Evolutionary conservation across 345 rosid genomes (phyloP), one percentile per base, ranked within the genome.

Genomic region (Salix suchowensis): DNA sequence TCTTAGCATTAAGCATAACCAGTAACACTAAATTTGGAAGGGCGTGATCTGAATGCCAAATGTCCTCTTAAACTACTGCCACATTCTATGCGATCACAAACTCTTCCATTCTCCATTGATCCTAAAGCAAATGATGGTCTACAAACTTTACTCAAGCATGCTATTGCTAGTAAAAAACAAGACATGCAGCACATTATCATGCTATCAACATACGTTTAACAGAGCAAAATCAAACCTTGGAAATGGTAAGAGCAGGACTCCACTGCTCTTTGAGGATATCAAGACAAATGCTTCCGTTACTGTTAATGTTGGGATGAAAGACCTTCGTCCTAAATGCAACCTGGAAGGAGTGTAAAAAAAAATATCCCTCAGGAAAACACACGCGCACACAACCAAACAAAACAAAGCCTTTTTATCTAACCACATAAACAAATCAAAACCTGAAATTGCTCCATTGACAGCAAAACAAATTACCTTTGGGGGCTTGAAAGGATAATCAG

Each of bases 171-270:
- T 10, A 23, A 10, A 23, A 54, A 58, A 23, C 64, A 5, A 58
- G 61, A 55, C 0, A 5, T 55, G 6, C 23, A 55, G 61, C 61
- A 55, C 23, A 55, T 58, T 58, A 23, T n/a, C 15, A n/a, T 10
- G 64, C 26, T 26, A 37, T 11, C 5, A 26, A 23, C 21, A 24
- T 50, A 61, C 10, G 11, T 11, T 3, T 3, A 12, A 18, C 2
- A n/a, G 58, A 48, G 26, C 7, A 34, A 60, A 60, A 21, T 71
- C 76, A 74, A 52, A 82, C 85, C 88, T 86, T 86, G 1, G 88
- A 86, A 37, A 86, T 83, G 61, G 88, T 86, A 44, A 86, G 88
- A 32, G 88, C 88, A 36, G 88, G 88, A 58, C 86, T 86, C 88
- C 88, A 86, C 34, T 86, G 86, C 72, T 86, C 88, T 65, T 86